phyloP scores from a whole-genome alignment of 371 early-diverging fungal genomes.

The Smittium mucronatum region DNA sequence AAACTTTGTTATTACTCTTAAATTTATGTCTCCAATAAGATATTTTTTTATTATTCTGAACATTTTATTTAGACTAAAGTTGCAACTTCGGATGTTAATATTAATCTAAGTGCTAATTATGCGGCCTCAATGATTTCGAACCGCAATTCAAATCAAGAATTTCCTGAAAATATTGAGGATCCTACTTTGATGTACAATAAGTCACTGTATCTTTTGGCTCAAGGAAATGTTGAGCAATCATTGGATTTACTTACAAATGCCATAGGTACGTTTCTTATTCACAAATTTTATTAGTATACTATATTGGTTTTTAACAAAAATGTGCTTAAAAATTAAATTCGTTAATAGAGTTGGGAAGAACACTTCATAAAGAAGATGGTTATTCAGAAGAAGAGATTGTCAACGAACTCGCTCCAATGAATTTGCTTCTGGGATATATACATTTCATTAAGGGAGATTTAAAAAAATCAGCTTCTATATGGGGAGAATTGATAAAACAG shows the following conservation, averaged over 20 bases:
- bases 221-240: background rate
- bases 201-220: background rate
- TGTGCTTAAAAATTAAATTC: too few relatives aligned
- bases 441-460: constrained; percentile 3
- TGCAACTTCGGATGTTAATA: background rate
- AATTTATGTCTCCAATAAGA: too few relatives aligned
- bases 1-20: too few relatives aligned
- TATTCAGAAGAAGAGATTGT: constrained; percentile 4
- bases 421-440: constrained; percentile 3
- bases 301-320: too few relatives aligned
- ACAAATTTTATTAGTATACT: too few relatives aligned
- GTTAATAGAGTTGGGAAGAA: background rate
- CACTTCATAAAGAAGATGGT: background rate
- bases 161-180: too few relatives aligned
- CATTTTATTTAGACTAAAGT: background rate
- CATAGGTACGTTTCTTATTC: background rate
- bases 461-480: background rate
- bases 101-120: background rate
- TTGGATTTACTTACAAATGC: background rate
- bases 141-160: background rate
- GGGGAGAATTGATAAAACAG: background rate
- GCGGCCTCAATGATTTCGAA: background rate
- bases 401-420: background rate
- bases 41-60: too few relatives aligned
- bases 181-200: background rate